phyloP scores from a whole-genome alignment of 768 basidiomycete genomes.

The Rhizopogon sp. region DNA sequence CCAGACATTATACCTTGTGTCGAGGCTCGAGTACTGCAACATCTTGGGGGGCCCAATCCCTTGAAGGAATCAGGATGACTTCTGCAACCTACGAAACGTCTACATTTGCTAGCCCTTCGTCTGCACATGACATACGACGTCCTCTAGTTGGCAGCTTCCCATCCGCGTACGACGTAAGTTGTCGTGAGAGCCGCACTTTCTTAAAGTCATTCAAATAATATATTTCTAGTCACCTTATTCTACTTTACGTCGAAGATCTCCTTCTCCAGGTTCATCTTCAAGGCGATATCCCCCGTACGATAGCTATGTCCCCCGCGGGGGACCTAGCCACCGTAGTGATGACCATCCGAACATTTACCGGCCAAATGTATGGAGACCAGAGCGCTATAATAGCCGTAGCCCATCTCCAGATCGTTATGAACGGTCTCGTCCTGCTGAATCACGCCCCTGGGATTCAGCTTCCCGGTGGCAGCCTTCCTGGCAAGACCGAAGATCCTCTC shows the following conservation, averaged over 20 bases:
- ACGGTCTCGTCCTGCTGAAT: constrained; percentile 32
- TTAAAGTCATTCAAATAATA: constrained; percentile 2
- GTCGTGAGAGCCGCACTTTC: neutral
- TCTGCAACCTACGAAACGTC: constrained; percentile 22
- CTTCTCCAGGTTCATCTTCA: constrained; percentile 44
- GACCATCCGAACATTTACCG: constrained; percentile 39
- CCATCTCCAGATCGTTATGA: constrained; percentile 52
- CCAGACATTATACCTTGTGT: constrained; percentile 1
- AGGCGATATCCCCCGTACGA: constrained; percentile 41
- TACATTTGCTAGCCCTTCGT: constrained; percentile 20
- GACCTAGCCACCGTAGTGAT: constrained; percentile 30
- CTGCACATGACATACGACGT: constrained; percentile 24
- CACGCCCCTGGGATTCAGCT: constrained; percentile 43
- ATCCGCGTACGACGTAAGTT: constrained; percentile 27
- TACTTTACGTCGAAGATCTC: constrained; percentile 39
- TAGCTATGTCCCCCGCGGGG: constrained; percentile 42
- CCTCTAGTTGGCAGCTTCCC: constrained; percentile 15
- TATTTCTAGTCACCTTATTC: constrained; percentile 15
- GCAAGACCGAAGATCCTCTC: constrained; percentile 40
- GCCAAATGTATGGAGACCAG: constrained; percentile 33
- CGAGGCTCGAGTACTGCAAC: neutral
- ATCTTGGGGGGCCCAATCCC: neutral
- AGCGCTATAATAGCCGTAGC: constrained; percentile 36
- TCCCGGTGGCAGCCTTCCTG: constrained; percentile 35
- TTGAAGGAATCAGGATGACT: constrained; percentile 2